Base-by-base conservation (phyloP, 2,329 filamentous ascomycete species). In the Pseudocercospora pini-densiflorae region DNA sequence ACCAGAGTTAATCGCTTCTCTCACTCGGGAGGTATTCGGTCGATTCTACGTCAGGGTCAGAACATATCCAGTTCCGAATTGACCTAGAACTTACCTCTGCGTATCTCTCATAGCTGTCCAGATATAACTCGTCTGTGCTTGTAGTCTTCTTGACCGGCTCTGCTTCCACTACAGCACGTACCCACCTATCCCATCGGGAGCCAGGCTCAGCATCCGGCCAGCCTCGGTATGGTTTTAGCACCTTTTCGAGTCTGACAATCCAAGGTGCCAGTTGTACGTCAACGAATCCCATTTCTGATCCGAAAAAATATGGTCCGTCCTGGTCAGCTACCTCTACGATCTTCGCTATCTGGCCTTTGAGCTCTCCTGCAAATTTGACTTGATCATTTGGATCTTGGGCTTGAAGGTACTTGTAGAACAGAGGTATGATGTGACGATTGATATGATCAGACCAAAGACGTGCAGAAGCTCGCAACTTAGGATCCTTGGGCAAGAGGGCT, bases 401-500 rank as follows among this genome's bases (percentile, higher is more conserved):
- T 77, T 90, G 89, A 0, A 95, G 83, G 19, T 93, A 84, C 36
- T 86, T 85, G 79, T 93, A 94, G 81, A 96, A 96, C 10, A 83
- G 81, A 0, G 92, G 91, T 1, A 96, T 86, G 62, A 97, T 88
- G 70, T 89, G 85, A 33, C 89, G 86, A 76, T 95, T 93, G 75
- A 94, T 88, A 81, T 95, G 92, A 71, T 94, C 90, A 27, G 88
- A 85, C 93, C 93, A 97, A 9, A 95, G 80, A 51, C 93, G 87
- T 65, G 88, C 92, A 63, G 91, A 88, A 1, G 93, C 93, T 71
- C 89, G 88, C 14, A 88, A 78, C 73, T 90, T 89, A 1, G 91
- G 83, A 73, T 90, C 85, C 0, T 83, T 81, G 0, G 92, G 92
- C 29, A 93, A 82, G 7, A 96, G 81, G 6, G 87, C 79, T 4